Base-by-base conservation (phyloP, 495 filamentous ascomycete genomes). In the Hypoxylon intermedium region DNA sequence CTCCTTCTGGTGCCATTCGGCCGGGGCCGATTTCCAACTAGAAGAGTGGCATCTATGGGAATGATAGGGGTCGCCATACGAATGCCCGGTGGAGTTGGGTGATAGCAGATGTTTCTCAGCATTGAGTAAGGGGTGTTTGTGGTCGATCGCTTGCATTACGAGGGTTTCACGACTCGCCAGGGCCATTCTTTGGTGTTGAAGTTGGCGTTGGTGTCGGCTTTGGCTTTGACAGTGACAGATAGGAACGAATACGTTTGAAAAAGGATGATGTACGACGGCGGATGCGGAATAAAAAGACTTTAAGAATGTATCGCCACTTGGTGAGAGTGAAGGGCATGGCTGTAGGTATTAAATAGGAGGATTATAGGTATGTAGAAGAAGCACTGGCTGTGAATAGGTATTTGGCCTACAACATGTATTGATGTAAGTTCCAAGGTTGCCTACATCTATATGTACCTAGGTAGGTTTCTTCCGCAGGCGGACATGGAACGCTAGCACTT, bases 1-100 rank as follows among this genome's bases (percentile, higher is more conserved):
- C 42, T 67, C 62, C 33, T 71, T 60, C 37, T 49, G 49, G 31
- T 57, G 60, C 40, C 68, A 58, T 36, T 65, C 63, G 28, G 50
- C 44, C 19, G 65, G 64, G 15, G 58, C 58, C 1, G 67, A 63
- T 52, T 63, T 55, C 16, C 60, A 67, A 34, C 66, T 52, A 9
- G 59, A 40, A 34, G 56, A 46, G 51, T 51, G 44, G 41, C 23
- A 67, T 58, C 58, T 67, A 64, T 62, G 40, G 53, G 44, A 13
- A 54, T 41, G 53, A 58, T 40, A 30, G 26, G 36, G 52, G 6
- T 53, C 31, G 23, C n/a, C 23, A 15, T 49, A n/a, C 28, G 52
- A 33, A 36, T 67, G 46, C 40, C 57, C 62, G 5, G 62, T 53
- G 9, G 58, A 61, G 33, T 53, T 44, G 28, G 52, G 52, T 15